Percentiles rank a stretch among this genome's conserved stretches.
Conservation (phyloP, 2,329 filamentous ascomycete genomes). For the Magnaporthales sp. region DNA sequence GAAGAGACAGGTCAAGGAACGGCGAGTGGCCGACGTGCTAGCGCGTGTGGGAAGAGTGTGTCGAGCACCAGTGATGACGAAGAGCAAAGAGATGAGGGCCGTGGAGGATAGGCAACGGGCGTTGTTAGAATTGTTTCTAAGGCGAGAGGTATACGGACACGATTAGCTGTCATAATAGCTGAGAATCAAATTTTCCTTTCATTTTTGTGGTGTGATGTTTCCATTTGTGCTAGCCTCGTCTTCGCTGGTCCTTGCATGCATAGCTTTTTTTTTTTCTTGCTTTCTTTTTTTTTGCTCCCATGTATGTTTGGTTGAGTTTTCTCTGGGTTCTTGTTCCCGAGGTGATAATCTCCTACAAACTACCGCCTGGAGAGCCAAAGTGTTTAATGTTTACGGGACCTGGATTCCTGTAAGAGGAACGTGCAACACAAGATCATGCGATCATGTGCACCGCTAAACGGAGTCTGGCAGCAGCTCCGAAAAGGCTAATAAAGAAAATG, state of each 20-base stretch:
- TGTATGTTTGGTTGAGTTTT: neutral
- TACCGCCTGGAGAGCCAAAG: too few relatives aligned
- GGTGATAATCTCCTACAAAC: too few relatives aligned
- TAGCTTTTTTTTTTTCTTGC: neutral
- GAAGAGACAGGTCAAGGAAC: slow-evolving; percentile 51
- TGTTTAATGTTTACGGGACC: too few relatives aligned
- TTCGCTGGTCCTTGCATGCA: neutral
- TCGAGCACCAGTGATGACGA: slow-evolving; percentile 26
- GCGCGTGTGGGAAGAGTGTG: slow-evolving; percentile 46
- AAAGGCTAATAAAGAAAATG: neutral
- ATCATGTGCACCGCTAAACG: neutral
- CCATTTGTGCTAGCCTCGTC: neutral
- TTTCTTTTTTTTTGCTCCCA: neutral
- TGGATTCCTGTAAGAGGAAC: too few relatives aligned
- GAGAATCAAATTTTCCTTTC: neutral
- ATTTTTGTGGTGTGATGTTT: neutral
- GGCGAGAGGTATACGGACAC: slow-evolving; percentile 11
- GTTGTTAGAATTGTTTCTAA: slow-evolving; percentile 63
- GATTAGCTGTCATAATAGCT: neutral
- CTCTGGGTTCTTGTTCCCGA: too few relatives aligned
- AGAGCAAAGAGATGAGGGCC: slow-evolving; percentile 46
- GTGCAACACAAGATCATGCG: neutral
- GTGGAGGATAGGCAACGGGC: slow-evolving; percentile 56
- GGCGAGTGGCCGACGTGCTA: slow-evolving; percentile 56
- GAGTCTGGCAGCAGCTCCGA: neutral